Percentiles rank a stretch among this genome's conserved stretches.
Evolutionary conservation across 371 early-diverging fungal species (phyloP).

Genomic region (Dichotomocladium elegans): DNA sequence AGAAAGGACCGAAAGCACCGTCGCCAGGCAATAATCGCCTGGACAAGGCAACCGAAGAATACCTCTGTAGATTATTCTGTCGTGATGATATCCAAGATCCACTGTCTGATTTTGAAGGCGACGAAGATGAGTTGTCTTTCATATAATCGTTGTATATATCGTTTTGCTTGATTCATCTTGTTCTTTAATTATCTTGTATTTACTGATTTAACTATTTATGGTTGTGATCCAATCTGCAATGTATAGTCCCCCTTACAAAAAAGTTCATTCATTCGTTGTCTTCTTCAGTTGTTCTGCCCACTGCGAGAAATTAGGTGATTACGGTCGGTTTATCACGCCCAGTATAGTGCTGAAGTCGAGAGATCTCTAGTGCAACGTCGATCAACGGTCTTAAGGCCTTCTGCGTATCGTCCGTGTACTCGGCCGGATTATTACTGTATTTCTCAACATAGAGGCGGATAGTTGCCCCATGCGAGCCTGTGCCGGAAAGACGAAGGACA

Average conservation of each 20-base stretch:
- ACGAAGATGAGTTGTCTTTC: constrained; percentile 4
- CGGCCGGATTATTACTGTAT: constrained; percentile 61
- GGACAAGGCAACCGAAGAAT: not conserved
- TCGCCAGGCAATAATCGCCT: not conserved
- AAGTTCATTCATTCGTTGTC: too few relatives aligned
- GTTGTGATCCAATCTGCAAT: too few relatives aligned
- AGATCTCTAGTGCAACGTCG: constrained; percentile 77
- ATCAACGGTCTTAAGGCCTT: constrained; percentile 85
- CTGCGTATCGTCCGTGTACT: constrained; percentile 71
- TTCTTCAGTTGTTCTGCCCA: too few relatives aligned
- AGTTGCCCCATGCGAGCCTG: constrained; percentile 95
- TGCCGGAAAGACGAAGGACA: constrained; percentile 90
- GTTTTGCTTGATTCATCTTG: too few relatives aligned
- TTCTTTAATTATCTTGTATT: too few relatives aligned
- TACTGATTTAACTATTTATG: too few relatives aligned
- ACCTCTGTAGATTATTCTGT: not conserved
- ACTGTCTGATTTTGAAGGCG: constrained; percentile 5
- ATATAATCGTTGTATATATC: too few relatives aligned
- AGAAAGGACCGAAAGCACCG: not conserved
- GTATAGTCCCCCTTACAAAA: too few relatives aligned
- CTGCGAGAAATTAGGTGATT: constrained; percentile 86
- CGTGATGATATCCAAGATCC: too few relatives aligned
- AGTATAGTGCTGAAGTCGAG: constrained; percentile 76
- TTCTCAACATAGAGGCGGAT: constrained; percentile 95
- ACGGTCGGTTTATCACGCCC: constrained; percentile 92